Conservation (phyloP, 1,284 basidiomycete species). For the Ustilago crameri region DNA sequence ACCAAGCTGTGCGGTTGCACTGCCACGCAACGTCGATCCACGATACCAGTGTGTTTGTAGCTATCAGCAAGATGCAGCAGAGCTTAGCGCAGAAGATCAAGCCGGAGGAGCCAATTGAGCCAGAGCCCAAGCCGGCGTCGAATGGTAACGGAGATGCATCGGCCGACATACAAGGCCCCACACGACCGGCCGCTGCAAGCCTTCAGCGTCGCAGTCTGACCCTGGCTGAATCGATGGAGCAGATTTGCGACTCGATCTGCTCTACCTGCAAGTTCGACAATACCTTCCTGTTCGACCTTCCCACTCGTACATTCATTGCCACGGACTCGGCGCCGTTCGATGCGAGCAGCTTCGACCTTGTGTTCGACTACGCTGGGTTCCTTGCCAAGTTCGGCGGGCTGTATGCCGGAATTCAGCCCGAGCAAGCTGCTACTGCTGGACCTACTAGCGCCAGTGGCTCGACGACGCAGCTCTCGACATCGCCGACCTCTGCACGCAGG, state of each 20-base stretch:
- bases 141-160: slow-evolving; percentile 8
- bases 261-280: slow-evolving; percentile 88
- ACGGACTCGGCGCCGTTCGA: slow-evolving; percentile 94
- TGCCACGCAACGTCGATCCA: slow-evolving; percentile 90
- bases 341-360: slow-evolving; percentile 84
- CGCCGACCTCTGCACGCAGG: slow-evolving; percentile 34
- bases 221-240: slow-evolving; percentile 52
- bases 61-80: slow-evolving; percentile 76
- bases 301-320: slow-evolving; percentile 86
- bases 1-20: slow-evolving; percentile 67
- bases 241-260: slow-evolving; percentile 52
- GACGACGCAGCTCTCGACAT: slow-evolving; percentile 27
- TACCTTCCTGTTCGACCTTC: slow-evolving; percentile 89
- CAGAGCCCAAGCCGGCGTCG: slow-evolving; percentile 1
- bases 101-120: slow-evolving; percentile 81
- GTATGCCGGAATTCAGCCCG: slow-evolving; percentile 72
- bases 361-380: slow-evolving; percentile 89
- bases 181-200: slow-evolving; percentile 20
- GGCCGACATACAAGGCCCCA: slow-evolving; percentile 14
- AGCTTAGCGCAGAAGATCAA: slow-evolving; percentile 74
- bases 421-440: background rate
- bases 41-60: slow-evolving; percentile 86
- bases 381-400: slow-evolving; percentile 84
- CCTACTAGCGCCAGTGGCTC: slow-evolving; percentile 4
- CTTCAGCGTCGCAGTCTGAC: slow-evolving; percentile 22